Base-by-base conservation (phyloP, 345 rosid species). In the Linum trigynum region DNA sequence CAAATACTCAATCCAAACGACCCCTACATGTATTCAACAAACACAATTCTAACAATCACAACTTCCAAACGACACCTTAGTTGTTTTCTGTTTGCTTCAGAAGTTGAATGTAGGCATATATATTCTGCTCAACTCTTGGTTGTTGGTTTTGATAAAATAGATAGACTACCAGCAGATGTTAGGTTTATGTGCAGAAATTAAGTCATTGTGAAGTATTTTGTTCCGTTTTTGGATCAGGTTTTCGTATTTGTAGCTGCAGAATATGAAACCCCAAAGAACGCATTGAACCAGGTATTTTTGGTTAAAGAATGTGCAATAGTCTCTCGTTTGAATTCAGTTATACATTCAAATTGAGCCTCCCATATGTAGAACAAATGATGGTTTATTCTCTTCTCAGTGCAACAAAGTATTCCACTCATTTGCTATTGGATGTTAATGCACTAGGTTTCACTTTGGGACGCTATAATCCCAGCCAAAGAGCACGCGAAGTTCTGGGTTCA, bases 401-500 rank as follows among this genome's bases (percentile, higher is more conserved):
- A 56, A 41, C 62, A 10, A 0, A 7, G 3, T 61, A 45, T n/a
- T 15, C 51, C 12, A 16, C 60, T 72, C 63, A 15, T 66, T 42
- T 61, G 4, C 59, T 48, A 39, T 59, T 40, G 17, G 39, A 59
- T 61, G 40, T 67, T 39, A 10, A 38, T 69, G 43, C 39, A 36
- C 63, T 68, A 95, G 99, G 85, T 91, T 6, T 95, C 99, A 11
- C 81, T 95, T 67, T 95, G 99, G 99, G 99, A 95, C 76, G 91
- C 84, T 4, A 91, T 95, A 23, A 87, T 95, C 67, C 91, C 96
- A 41, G 61, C 75, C 59, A 86, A 91, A 77, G 99, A 87, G 74
- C 75, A 81, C 55, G 97, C 96, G 3, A 91, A 82, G 72, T 91
- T 95, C 73, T 73, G 87, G 85, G 71, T 81, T 64, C 89, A 84